Evolutionary conservation across 805 yeast species (phyloP), one percentile per base, ranked within the genome.

Genomic region (Suhomyces faveliae): DNA sequence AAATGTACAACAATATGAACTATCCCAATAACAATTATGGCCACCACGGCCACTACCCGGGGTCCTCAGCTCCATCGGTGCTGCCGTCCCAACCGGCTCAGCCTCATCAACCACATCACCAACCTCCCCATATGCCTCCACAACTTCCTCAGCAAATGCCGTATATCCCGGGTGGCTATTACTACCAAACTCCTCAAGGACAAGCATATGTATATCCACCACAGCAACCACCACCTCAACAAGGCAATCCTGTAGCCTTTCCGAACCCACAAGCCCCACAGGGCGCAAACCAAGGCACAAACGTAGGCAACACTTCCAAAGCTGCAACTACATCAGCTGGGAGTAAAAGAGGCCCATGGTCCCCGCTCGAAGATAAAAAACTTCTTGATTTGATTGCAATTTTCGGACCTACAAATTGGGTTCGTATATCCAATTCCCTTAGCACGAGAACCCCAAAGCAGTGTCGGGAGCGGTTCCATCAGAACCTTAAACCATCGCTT

Each of bases 401-500:
- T 20, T 84, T 80, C 62, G 95, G 95, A 4, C 89, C 96, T 8
- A 78, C 87, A 35, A 88, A 88, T 62, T 89, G 97, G 97, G 96
- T 90, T 5, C 77, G 87, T 49, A 88, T 90, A 15, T 82, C 96
- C 9, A 85, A 83, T 54, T 73, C 78, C 48, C 71, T 89, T 50
- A 84, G 83, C 24, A 77, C 92, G 4, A 74, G 97, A 53, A 85
- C 95, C 2, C 96, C 96, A 5, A 90, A 90, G 62, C 97, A 89
- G 66, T 89, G 96, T 62, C 74, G 97, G 35, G 97, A 89, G 64
- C 76, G 97, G 17, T 89, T 87, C 65, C 96, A 89, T 63, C 96
- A 90, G 68, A 90, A 90, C 67, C 76, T 89, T 55, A 90, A 90
- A 66, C 96, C 97, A 2, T 73, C 84, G 15, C 76, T 89, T 51